phyloP scores from a whole-genome alignment of 257 asterid genomes.

The Echites panduratus region DNA sequence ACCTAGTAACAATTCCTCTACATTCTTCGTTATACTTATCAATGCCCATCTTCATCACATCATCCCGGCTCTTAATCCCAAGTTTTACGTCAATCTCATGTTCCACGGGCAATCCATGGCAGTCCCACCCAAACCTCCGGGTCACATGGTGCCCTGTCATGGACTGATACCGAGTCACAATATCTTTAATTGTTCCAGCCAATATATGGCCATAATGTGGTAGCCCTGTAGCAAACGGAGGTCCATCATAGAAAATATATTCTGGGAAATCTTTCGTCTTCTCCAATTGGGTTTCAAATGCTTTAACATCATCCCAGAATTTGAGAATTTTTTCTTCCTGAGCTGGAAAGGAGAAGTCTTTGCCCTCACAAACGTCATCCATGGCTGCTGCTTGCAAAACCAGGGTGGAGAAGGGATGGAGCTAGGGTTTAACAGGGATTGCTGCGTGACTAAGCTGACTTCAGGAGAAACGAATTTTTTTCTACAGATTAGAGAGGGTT shows the following conservation, averaged over 20 bases:
- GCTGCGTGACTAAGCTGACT: not conserved
- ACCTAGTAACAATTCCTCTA: constrained; percentile 80
- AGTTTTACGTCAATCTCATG: constrained; percentile 71
- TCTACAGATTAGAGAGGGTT: not conserved
- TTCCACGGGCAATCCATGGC: constrained; percentile 96
- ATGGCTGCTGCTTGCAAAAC: constrained; percentile 28
- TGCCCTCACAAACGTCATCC: constrained; percentile 95
- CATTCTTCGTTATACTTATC: constrained; percentile 81
- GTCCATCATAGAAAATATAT: constrained; percentile 91
- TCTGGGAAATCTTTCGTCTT: constrained; percentile 65
- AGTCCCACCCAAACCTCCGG: constrained; percentile 95
- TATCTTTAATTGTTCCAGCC: constrained; percentile 92
- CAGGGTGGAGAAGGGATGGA: not conserved
- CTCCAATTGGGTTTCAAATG: constrained; percentile 77
- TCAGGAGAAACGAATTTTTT: not conserved
- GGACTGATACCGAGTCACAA: constrained; percentile 88
- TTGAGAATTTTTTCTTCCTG: constrained; percentile 67
- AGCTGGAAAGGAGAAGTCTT: constrained; percentile 74
- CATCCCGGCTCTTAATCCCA: constrained; percentile 61
- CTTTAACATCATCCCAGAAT: constrained; percentile 65
- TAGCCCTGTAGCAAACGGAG: constrained; percentile 96
- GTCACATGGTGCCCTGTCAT: constrained; percentile 96
- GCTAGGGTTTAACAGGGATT: constrained; percentile 36
- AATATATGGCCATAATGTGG: constrained; percentile 96
- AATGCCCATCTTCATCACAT: constrained; percentile 79